These are phyloP conservation scores for Atkinsonella hypoxylon DNA, from an alignment of 2,329 filamentous ascomycete species.

Conservation along the genomic window DNA sequence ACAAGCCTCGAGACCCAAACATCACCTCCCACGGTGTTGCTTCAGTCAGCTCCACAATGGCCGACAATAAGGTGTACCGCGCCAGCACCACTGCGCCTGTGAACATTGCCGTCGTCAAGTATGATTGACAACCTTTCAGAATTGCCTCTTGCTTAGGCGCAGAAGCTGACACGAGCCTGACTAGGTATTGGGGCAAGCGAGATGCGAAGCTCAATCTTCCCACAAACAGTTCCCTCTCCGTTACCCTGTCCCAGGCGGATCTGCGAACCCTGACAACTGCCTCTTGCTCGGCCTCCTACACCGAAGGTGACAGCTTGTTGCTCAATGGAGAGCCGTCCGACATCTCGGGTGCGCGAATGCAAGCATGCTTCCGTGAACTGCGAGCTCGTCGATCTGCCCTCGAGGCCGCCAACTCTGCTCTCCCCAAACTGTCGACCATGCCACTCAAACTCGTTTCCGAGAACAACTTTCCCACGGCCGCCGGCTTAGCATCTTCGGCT, in stretches of 20 bases:
- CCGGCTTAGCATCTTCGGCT: constrained; percentile 67
- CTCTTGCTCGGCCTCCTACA: constrained; percentile 67
- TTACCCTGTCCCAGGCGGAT: constrained; percentile 88
- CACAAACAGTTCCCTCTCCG: constrained; percentile 94
- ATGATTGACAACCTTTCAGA: constrained; percentile 10
- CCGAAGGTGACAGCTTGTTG: constrained; percentile 55
- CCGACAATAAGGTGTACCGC: constrained; percentile 57
- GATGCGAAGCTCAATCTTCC: constrained; percentile 89
- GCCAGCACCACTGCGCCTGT: constrained; percentile 94
- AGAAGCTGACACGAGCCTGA: constrained; percentile 1
- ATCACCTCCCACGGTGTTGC: not conserved
- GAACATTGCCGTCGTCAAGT: constrained; percentile 98
- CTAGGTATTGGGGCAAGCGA: constrained; percentile 88
- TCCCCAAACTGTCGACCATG: constrained; percentile 70
- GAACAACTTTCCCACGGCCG: constrained; percentile 98
- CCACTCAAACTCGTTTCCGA: constrained; percentile 81
- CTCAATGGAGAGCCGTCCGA: constrained; percentile 79
- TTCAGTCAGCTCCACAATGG: constrained; percentile 21
- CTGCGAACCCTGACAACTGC: constrained; percentile 94
- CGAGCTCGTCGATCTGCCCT: constrained; percentile 64
- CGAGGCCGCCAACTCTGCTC: constrained; percentile 56
- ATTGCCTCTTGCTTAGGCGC: not conserved
- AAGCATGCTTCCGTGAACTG: constrained; percentile 84
- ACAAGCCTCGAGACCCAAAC: no score
- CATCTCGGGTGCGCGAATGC: constrained; percentile 78